A percentile compares a stretch with the other conserved stretches of the same genome.
phyloP scores from a whole-genome alignment of 2,329 filamentous ascomycete genomes.

The Aspergillus clavatus region DNA sequence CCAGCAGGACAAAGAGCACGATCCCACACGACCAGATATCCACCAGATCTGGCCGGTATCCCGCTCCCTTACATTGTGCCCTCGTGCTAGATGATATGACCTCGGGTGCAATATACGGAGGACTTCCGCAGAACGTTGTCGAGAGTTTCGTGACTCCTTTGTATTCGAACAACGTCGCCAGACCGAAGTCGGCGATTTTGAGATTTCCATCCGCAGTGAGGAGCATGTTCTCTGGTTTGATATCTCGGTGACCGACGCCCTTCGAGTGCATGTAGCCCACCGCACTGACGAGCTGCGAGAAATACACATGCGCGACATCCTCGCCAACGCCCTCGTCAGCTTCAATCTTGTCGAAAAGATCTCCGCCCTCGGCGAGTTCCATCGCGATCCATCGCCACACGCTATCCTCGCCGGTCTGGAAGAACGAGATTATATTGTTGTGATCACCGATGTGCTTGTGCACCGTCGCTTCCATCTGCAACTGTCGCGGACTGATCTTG shows the following conservation, averaged over 20 bases:
- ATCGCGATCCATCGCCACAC: constrained; percentile 97
- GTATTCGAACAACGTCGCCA: constrained; percentile 90
- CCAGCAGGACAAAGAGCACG: constrained; percentile 91
- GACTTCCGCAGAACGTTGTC: constrained; percentile 87
- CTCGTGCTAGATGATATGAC: constrained; percentile 59
- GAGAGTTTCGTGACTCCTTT: constrained; percentile 77
- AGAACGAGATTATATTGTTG: constrained; percentile 89
- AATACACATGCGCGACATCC: constrained; percentile 95
- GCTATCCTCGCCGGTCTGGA: constrained; percentile 76
- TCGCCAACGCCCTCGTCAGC: constrained; percentile 91
- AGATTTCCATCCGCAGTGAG: constrained; percentile 77
- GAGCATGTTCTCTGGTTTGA: constrained; percentile 94
- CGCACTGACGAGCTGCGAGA: constrained; percentile 82
- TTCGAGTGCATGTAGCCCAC: constrained; percentile 95
- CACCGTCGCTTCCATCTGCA: constrained; percentile 84
- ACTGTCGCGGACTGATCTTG: constrained; percentile 80
- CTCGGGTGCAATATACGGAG: constrained; percentile 95
- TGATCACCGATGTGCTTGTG: constrained; percentile 87
- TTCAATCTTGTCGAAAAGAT: constrained; percentile 99
- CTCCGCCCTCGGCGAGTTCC: constrained; percentile 92
- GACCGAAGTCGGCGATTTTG: constrained; percentile 94
- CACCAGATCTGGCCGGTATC: constrained; percentile 65
- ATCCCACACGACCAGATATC: constrained; percentile 98
- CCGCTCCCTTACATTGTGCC: constrained; percentile 41
- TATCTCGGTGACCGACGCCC: constrained; percentile 85